Base-by-base conservation (phyloP, 371 early-diverging fungal genomes). In the Hamiltosporidium magnivora region DNA sequence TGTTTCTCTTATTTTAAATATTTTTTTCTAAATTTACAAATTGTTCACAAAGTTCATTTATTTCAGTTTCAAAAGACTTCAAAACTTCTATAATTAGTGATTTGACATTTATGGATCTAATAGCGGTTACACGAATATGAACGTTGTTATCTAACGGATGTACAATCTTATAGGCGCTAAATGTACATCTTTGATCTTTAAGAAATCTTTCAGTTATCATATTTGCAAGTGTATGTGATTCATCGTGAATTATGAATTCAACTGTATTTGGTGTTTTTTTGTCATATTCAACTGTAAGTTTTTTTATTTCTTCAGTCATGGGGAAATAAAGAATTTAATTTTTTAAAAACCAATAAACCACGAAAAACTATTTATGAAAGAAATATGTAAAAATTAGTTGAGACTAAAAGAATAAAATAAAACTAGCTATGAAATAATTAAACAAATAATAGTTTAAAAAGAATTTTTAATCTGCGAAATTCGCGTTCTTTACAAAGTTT, bases 141-240 rank as follows among this genome's bases (percentile, higher is more conserved):
- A 76, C 54, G n/a, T 61, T 58, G 3, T 63, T 54, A 38, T 76
- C 74, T 39, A 53, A 63, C 11, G 76, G 76, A 66, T 76, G 76
- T 3, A 25, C 54, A 6, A 73, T 58, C 44, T 64, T 76, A 46
- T 76, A 76, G 42, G 76, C 66, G 53, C 67, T 62, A 62, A 73
- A 76, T 2, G 55, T 8, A 44, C 72, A 70, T 54, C 56, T 64
- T 44, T 44, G n/a, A 53, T 73, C 76, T 42, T 67, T 55, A 14
- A 46, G 44, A 9, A 76, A 12, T 58, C 59, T 66, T 11, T 76
- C 76, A 14, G 58, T 41, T 2, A 76, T 38, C 11, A 54, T 44
- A 54, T 55, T 69, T 1, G 62, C 76, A 6, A 73, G 58, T 12
- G 70, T 73, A 53, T 76, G 76, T 64, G 72, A 54, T 52, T 76